Conservation (phyloP, 129 eudicot species). For the Helianthus annuus region DNA sequence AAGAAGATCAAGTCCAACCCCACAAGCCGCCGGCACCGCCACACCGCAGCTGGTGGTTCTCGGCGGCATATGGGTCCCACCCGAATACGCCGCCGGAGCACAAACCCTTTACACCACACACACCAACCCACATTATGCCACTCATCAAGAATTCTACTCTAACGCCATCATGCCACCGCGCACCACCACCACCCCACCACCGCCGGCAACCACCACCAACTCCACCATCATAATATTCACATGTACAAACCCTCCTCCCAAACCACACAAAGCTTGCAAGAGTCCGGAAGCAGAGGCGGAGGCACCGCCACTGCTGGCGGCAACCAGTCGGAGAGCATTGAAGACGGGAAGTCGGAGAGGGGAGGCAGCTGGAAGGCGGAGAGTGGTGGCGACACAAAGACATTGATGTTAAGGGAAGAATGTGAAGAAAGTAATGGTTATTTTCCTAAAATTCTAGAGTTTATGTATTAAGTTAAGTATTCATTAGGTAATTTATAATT, state of each 20-base stretch:
- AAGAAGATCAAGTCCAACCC: conserved; percentile 86
- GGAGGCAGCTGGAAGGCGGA: conserved; percentile 90
- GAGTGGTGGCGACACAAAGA: conserved; percentile 63
- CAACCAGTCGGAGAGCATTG: conserved; percentile 87
- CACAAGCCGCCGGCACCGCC: conserved; percentile 57
- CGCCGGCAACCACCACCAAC: conserved; percentile 40
- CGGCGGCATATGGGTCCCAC: conserved; percentile 98
- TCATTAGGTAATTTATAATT: neutral
- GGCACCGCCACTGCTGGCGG: conserved; percentile 43
- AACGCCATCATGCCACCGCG: conserved; percentile 35
- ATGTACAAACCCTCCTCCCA: conserved; percentile 62
- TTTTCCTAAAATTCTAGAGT: conserved; percentile 64
- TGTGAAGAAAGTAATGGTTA: conserved; percentile 77
- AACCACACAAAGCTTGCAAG: conserved; percentile 62
- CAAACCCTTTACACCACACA: conserved; percentile 64
- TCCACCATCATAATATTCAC: conserved; percentile 27
- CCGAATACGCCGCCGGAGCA: conserved; percentile 74
- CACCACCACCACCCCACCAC: conserved; percentile 39
- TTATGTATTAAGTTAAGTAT: neutral
- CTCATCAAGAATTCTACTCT: conserved; percentile 73
- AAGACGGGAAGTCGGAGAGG: conserved; percentile 82
- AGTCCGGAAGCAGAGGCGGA: conserved; percentile 57
- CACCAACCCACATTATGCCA: conserved; percentile 52
- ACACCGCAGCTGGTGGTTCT: conserved; percentile 80
- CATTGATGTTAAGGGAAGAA: conserved; percentile 51